A percentile compares a stretch with the other conserved stretches of the same genome.
Evolutionary conservation across 2,329 filamentous ascomycete genomes (phyloP).

Genomic region (Zopfia rhizophila): DNA sequence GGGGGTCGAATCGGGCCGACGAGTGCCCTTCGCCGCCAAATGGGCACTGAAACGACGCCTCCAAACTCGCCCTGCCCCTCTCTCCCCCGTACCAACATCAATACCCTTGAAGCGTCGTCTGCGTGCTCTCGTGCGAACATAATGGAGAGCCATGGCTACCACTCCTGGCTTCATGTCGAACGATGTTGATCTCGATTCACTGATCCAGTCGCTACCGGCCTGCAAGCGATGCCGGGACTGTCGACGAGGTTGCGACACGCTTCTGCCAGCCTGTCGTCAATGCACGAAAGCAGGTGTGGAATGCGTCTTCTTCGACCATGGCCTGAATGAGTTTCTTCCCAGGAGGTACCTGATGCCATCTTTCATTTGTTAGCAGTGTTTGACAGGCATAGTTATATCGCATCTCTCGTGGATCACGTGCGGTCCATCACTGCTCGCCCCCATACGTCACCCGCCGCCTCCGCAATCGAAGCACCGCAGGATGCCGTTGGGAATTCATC

Average conservation of each 20-base stretch:
- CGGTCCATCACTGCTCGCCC: slow-evolving; percentile 32
- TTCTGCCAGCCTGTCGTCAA: slow-evolving; percentile 50
- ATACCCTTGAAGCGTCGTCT: not conserved
- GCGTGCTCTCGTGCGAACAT: slow-evolving; percentile 4
- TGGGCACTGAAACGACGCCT: too few species aligned
- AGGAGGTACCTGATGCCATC: slow-evolving; percentile 34
- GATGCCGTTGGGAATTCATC: too few species aligned
- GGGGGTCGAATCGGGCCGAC: too few species aligned
- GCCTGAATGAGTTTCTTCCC: slow-evolving; percentile 40
- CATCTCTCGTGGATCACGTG: slow-evolving; percentile 48
- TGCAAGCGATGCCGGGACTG: slow-evolving; percentile 49
- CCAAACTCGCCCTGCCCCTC: slow-evolving; percentile 1
- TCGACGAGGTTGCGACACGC: slow-evolving; percentile 49
- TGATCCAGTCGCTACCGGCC: slow-evolving; percentile 43
- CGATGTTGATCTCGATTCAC: slow-evolving; percentile 29
- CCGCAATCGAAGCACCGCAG: slow-evolving; percentile 22
- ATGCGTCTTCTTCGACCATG: slow-evolving; percentile 49
- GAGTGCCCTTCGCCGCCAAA: too few species aligned
- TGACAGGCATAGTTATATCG: slow-evolving; percentile 44
- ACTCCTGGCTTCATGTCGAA: slow-evolving; percentile 18
- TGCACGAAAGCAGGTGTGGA: slow-evolving; percentile 49
- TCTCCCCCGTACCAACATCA: not conserved
- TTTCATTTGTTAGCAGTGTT: slow-evolving; percentile 3
- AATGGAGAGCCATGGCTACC: slow-evolving; percentile 32
- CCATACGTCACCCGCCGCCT: slow-evolving; percentile 32